Base-by-base conservation (phyloP, 2,329 filamentous ascomycete species). In the Nemania sp. region DNA sequence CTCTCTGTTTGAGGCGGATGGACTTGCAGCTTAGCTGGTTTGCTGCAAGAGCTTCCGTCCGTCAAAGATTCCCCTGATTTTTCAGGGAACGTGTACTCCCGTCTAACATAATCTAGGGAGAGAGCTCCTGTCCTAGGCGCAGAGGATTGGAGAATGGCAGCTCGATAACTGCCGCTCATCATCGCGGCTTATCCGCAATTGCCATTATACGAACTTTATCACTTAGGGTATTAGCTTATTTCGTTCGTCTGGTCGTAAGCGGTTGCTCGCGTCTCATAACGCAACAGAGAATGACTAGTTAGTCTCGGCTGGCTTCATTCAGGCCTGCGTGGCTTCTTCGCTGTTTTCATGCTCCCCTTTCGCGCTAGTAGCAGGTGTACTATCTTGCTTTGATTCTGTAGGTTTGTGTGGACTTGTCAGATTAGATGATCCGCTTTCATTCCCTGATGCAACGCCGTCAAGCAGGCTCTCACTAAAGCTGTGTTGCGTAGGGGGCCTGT, bases 401-500 rank as follows among this genome's bases (percentile, higher is more conserved):
- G 57, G 58, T 41, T 74, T 77, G 35, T 69, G 69, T 27, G 61
- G 76, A 62, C 72, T 79, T 27, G 38, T 67, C 22, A 70, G 73
- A 13, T 70, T 73, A 22, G 72, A 79, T 61, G 72, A 67, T 8
- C 66, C 70, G 41, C 72, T 75, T n/a, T 73, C 74, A 2, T 54
- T 67, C 5, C 69, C 73, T 15, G 76, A 76, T 15, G 62, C 71
- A 2, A 77, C 80, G 0, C 75, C 78, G 6, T 83, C 84, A 24
- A 85, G 78, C 32, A 84, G 77, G 63, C 82, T 84, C 72, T 85
- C 83, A 55, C 79, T 80, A 62, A 83, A 84, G 68, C 82, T 84
- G 49, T 77, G 79, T 64, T 82, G 81, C 41, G 80, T 82, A 20
- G 72, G 68, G 15, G 81, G 81, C 53, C 81, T 70, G 26, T 64